Percentiles rank a stretch among this genome's conserved stretches.
Conservation (phyloP, 306 rosid genomes). For the Begonia loranthoides region DNA sequence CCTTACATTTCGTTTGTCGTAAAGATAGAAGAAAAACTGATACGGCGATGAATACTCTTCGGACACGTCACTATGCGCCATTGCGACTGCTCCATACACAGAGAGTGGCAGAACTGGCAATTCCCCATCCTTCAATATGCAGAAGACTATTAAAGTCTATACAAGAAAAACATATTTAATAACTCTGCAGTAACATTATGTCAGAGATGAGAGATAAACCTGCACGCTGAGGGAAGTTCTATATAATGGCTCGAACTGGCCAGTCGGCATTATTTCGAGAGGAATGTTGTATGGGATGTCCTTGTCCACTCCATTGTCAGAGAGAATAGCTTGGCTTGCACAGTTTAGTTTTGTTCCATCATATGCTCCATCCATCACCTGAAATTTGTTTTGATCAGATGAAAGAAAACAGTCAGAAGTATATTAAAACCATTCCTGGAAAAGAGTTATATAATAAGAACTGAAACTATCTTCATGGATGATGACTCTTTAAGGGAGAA, state of each 20-base stretch:
- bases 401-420: no score
- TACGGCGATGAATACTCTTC: conserved; percentile 82
- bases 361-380: conserved; percentile 87
- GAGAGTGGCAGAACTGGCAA: conserved; percentile 88
- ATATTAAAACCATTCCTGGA: no score
- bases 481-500: no score
- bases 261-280: conserved; percentile 78
- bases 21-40: conserved; percentile 88
- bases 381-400: conserved; percentile 5
- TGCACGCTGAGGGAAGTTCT: conserved; percentile 67
- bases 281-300: conserved; percentile 50
- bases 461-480: no score
- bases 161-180: conserved; percentile 3
- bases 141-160: neutral
- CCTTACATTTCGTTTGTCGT: conserved; percentile 77
- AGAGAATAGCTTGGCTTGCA: conserved; percentile 72
- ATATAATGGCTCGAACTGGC: conserved; percentile 91
- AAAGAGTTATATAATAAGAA: no score
- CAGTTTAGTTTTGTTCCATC: conserved; percentile 51
- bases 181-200: neutral
- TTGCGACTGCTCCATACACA: conserved; percentile 83
- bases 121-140: conserved; percentile 71
- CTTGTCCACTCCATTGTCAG: conserved; percentile 46
- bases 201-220: conserved; percentile 20
- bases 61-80: conserved; percentile 84